Evolutionary conservation across 495 filamentous ascomycete species (phyloP).

Genomic region (Xylaria curta): DNA sequence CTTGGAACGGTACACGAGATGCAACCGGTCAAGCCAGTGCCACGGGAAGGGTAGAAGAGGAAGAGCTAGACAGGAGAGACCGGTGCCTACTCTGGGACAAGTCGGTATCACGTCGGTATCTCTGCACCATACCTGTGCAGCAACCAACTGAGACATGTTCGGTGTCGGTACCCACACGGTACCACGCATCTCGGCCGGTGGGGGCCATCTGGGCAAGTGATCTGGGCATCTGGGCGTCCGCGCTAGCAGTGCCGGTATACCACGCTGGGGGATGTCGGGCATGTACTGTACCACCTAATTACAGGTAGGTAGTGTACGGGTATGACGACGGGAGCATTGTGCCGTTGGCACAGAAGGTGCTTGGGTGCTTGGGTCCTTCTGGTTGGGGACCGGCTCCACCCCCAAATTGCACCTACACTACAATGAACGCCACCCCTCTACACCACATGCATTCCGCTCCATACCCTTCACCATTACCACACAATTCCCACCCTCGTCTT

Average conservation of each 20-base stretch:
- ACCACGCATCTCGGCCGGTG: conserved; percentile 11
- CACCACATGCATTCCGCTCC: conserved; percentile 18
- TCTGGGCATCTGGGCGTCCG: conserved; percentile 5
- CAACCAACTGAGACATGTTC: not conserved
- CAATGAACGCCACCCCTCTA: conserved; percentile 27
- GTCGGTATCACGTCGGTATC: not conserved
- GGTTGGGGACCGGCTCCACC: conserved; percentile 10
- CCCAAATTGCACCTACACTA: conserved; percentile 5
- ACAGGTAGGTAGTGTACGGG: not conserved
- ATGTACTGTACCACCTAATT: not conserved
- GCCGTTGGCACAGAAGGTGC: conserved; percentile 9
- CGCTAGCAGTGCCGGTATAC: conserved; percentile 8
- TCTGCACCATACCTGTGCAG: not conserved
- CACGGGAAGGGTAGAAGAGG: conserved; percentile 12
- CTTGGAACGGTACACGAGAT: conserved; percentile 17
- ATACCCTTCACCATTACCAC: conserved; percentile 9
- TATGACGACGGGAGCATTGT: conserved; percentile 18
- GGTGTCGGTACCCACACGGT: not conserved
- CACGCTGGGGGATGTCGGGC: not conserved
- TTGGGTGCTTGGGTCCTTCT: not conserved
- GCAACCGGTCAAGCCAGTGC: conserved; percentile 23
- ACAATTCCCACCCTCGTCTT: conserved; percentile 26
- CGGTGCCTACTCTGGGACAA: not conserved
- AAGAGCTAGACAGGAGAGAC: not conserved
- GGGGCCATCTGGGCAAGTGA: not conserved